Evolutionary conservation across 75 land plant species (phyloP).

Genomic region (Picea glauca): DNA sequence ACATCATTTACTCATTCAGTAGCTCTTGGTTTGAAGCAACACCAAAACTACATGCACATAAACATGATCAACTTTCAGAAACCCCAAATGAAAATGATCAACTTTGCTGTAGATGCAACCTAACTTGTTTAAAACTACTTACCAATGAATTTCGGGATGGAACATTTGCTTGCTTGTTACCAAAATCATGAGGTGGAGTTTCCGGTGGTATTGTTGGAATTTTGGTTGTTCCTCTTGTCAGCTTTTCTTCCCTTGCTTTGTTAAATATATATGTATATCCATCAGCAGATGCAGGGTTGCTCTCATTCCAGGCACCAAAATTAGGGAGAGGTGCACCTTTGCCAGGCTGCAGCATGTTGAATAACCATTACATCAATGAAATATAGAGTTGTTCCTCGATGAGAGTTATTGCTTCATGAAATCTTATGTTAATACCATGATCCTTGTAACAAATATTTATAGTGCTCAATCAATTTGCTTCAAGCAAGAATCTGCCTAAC

Average conservation of each 20-base stretch:
- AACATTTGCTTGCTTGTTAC: neutral
- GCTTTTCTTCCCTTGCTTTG: slow-evolving; percentile 63
- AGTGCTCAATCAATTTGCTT: too few relatives aligned
- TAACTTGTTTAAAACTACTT: neutral
- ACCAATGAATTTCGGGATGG: neutral
- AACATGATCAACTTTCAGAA: neutral
- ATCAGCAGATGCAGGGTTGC: slow-evolving; percentile 58
- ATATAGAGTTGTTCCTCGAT: neutral
- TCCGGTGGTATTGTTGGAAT: slow-evolving; percentile 29
- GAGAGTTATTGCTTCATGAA: neutral
- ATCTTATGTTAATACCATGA: neutral
- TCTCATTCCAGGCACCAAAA: slow-evolving; percentile 70
- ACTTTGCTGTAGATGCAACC: neutral
- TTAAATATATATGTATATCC: slow-evolving; percentile 61
- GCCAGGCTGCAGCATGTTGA: slow-evolving; percentile 39
- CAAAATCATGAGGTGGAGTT: slow-evolving; percentile 5
- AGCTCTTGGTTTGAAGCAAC: neutral
- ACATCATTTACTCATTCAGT: neutral
- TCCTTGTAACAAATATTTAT: too few relatives aligned
- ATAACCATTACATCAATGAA: neutral
- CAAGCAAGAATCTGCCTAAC: too few relatives aligned
- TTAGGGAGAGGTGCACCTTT: slow-evolving; percentile 47
- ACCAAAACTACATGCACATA: neutral
- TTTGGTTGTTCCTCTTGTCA: slow-evolving; percentile 21
- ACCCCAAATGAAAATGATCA: neutral